Percentiles rank a stretch among this genome's conserved stretches.
phyloP scores from a whole-genome alignment of 1,139 yeast species.

The Taphrina betulina region DNA sequence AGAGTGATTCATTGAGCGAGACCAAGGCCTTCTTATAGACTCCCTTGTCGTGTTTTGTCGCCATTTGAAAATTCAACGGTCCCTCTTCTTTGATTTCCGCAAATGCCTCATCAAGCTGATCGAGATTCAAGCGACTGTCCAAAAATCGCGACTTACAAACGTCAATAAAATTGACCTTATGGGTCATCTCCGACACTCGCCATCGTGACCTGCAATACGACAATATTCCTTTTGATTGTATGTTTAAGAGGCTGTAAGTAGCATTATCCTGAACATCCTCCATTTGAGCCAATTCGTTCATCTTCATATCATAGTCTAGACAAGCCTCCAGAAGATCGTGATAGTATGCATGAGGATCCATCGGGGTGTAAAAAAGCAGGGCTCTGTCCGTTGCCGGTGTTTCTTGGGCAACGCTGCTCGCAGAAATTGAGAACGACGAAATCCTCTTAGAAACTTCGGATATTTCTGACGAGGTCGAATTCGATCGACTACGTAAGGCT shows the following conservation, averaged over 20 bases:
- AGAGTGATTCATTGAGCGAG: conserved; percentile 10
- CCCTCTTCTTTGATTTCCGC: conserved; percentile 1
- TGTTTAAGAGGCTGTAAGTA: conserved; percentile 1
- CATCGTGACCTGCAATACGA: conserved; percentile 4
- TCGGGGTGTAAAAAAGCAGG: conserved; percentile 13
- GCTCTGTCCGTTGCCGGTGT: no score
- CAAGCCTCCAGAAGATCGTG: conserved; percentile 6
- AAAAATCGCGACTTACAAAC: conserved; percentile 1
- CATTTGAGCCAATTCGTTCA: not conserved
- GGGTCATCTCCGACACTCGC: conserved; percentile 7
- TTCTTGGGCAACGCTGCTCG: no score
- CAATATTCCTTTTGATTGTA: conserved; percentile 9
- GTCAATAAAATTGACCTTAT: not conserved
- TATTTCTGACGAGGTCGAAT: no score
- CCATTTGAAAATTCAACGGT: not conserved
- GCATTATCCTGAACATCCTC: not conserved
- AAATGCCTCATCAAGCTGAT: conserved; percentile 18
- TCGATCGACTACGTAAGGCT: no score
- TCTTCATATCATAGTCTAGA: conserved; percentile 14
- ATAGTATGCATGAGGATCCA: conserved; percentile 4
- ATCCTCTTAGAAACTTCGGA: no score
- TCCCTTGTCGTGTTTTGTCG: not conserved
- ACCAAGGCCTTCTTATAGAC: conserved; percentile 5
- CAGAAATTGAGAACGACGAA: no score
- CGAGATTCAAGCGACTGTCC: conserved; percentile 10